Percentiles rank a stretch among this genome's conserved stretches.
phyloP scores from a whole-genome alignment of 2,329 filamentous ascomycete species.

The Chrysoporthe puriensis region DNA sequence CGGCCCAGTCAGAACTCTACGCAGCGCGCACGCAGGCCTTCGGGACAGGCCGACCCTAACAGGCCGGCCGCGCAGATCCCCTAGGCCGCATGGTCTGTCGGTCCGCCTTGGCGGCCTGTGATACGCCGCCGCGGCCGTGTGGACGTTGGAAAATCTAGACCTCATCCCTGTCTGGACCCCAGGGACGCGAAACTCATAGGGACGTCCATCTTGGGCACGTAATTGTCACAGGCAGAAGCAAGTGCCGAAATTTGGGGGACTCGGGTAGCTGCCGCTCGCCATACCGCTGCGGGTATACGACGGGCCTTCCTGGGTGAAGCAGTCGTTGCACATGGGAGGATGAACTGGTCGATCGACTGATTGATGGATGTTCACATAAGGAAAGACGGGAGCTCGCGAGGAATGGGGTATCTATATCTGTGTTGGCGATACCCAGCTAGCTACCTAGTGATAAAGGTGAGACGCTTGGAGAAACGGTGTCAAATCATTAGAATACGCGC shows the following conservation, averaged over 20 bases:
- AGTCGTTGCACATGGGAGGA: background rate
- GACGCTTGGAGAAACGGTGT: background rate
- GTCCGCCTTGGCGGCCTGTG: background rate
- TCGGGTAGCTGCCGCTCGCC: slow-evolving; percentile 4
- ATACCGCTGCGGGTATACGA: background rate
- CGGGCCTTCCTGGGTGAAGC: background rate
- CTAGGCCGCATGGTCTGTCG: background rate
- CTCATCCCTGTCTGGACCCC: background rate
- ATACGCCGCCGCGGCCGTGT: no score
- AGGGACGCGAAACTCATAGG: no score
- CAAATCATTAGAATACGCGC: slow-evolving; percentile 1
- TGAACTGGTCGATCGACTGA: background rate
- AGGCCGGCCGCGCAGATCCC: background rate
- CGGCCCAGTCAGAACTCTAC: no score
- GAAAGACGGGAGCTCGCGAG: background rate
- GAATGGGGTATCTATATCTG: background rate
- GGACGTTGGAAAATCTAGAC: background rate
- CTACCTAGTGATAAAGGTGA: no score
- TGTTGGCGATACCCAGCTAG: no score
- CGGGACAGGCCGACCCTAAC: background rate
- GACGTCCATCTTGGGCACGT: background rate
- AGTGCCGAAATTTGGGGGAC: background rate
- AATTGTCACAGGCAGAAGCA: background rate
- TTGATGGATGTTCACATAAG: background rate
- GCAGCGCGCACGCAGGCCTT: no score